Evolutionary conservation across 306 rosid species (phyloP), one percentile per base, ranked within the genome.

Genomic region (Quercus rubra): DNA sequence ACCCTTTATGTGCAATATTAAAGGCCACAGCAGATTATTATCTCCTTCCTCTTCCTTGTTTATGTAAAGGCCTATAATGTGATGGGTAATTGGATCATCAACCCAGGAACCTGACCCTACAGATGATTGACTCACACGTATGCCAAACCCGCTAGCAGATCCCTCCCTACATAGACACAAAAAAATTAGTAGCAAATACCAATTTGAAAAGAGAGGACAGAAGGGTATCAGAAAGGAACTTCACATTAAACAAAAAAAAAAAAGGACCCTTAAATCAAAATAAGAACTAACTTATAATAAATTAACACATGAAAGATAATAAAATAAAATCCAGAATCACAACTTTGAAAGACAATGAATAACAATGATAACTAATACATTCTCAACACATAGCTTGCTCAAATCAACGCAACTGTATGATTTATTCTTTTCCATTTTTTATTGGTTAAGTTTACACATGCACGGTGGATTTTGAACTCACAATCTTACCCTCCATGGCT

Each of bases 21-120:
- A 83, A 72, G 98, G 99, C 98, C 99, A 95, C 20, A 95, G 55
- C 43, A 90, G 87, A 88, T 86, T 86, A 57, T 80, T 83, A 51
- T 83, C 83, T 5, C 78, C 88, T 35, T 86, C 86, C 77, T 74
- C 85, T 56, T 91, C 89, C 79, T 88, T 89, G 85, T 78, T 86
- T 46, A 91, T 75, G 74, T 89, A 88, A 72, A 95, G 86, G 52
- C 93, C 86, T 55, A 93, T 81, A 62, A 93, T 80, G 84, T 95
- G 96, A 19, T 93, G 92, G 18, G 94, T 95, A 71, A 93, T 85
- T 35, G 99, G 99, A 83, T 93, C 99, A 84, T 95, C 99, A 66
- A 90, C 90, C 97, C 99, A 95, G 18, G 99, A 92, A 88, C 92
- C 99, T 8, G 92, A 91, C 18, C 99, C 96, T 52, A 83, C 79